phyloP scores from a whole-genome alignment of 2,329 filamentous ascomycete species.

The Aspergillus sp. region DNA sequence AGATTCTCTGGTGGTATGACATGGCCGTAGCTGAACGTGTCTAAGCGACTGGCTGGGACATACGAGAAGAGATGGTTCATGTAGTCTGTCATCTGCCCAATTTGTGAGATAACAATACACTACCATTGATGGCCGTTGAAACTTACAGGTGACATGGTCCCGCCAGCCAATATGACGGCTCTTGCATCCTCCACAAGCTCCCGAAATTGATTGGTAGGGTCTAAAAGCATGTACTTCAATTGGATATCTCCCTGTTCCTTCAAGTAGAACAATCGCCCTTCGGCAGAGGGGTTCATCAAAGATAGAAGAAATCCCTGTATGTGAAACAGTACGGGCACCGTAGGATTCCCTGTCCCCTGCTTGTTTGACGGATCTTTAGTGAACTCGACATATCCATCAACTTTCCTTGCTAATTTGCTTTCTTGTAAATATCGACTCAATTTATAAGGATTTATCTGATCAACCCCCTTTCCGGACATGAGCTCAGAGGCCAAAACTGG shows the following conservation, averaged over 20 bases:
- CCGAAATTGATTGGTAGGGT: constrained; percentile 87
- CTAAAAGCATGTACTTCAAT: constrained; percentile 83
- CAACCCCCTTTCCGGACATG: constrained; percentile 80
- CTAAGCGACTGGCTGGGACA: constrained; percentile 63
- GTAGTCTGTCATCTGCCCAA: constrained; percentile 75
- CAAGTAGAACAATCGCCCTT: constrained; percentile 63
- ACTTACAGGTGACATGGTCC: constrained; percentile 86
- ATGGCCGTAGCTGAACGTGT: constrained; percentile 88
- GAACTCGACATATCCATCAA: constrained; percentile 80
- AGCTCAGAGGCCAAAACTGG: constrained; percentile 71
- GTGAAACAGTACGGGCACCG: constrained; percentile 61
- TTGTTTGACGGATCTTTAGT: constrained; percentile 54
- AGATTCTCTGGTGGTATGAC: constrained; percentile 84
- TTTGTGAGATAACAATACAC: constrained; percentile 13
- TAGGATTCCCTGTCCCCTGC: constrained; percentile 28
- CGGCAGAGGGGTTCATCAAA: constrained; percentile 78
- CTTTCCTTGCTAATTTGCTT: constrained; percentile 90
- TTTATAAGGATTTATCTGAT: constrained; percentile 93
- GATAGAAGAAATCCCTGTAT: constrained; percentile 72
- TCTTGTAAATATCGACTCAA: constrained; percentile 84
- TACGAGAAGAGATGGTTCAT: constrained; percentile 81
- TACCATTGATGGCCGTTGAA: constrained; percentile 10
- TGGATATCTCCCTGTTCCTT: constrained; percentile 54
- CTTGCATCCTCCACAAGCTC: constrained; percentile 82
- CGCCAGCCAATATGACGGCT: constrained; percentile 86